Evolutionary conservation across 371 early-diverging fungal genomes (phyloP), one percentile per base, ranked within the genome.

Genomic region (Mortierella sp.): DNA sequence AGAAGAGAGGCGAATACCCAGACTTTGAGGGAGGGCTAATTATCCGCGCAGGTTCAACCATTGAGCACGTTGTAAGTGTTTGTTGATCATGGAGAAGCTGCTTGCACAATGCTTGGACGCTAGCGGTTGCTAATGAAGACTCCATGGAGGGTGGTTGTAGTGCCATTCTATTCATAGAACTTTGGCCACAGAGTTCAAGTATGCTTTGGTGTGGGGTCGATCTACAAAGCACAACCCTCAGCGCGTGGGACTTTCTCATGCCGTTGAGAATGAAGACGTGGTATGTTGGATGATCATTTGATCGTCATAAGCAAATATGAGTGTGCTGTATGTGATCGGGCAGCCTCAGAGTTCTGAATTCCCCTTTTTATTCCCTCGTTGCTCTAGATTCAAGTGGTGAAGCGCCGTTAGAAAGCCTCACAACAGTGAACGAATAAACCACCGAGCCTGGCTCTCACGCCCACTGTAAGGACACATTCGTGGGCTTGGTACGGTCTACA

Each of bases 11-110:
- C 50, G 95, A 94, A 80, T 90, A 86, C 61, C 98, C 99, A 1
- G 99, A 99, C 79, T 98, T 99, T 71, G 92, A 91, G 19, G 97
- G 94, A 57, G 97, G 99, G 14, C 83, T 99, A 49, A 95, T 99
- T 78, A 84, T 99, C 67, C 89, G 91, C 61, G 80, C 85, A 31
- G 95, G 93, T 21, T 91, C 94, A 6, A 93, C 95, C 2, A 92
- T 99, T 45, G 94, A 95, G 81, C 96, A 98, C 71, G 97, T 98
- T 34, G 82, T 82, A 70, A 24, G 79, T 81, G 18, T 24, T 24
- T 41, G 57, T 10, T 34, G 34, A 4, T 34, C n/a, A n/a, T n/a
- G n/a, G n/a, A n/a, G n/a, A n/a, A n/a, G n/a, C n/a, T 34, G 34
- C 34, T 34, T 34, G 34, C 34, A 34, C 34, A 34, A 34, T 34